phyloP scores from a whole-genome alignment of 257 asterid species.

The Catharanthus roseus region DNA sequence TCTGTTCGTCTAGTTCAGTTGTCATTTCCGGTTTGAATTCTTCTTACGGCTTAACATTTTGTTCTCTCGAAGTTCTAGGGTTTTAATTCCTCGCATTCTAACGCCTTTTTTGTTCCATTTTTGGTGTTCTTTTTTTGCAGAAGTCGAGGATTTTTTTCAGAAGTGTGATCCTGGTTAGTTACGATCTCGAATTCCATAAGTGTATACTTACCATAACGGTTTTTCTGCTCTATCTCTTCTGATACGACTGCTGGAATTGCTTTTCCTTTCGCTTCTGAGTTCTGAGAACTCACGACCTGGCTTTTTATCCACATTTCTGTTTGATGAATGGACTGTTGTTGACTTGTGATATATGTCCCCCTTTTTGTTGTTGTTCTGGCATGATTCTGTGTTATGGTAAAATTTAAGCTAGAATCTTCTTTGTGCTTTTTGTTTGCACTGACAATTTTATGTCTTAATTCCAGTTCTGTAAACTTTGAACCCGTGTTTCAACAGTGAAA shows the following conservation, averaged over 20 bases:
- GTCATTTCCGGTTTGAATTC: background rate
- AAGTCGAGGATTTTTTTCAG: conserved; percentile 24
- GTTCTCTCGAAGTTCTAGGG: conserved; percentile 1
- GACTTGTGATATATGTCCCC: background rate
- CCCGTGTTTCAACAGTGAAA: background rate
- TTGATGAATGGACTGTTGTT: background rate
- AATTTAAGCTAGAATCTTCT: background rate
- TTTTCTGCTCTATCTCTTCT: background rate
- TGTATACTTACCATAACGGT: background rate
- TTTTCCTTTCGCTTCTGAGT: background rate
- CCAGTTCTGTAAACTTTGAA: background rate
- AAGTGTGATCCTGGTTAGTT: conserved; percentile 31
- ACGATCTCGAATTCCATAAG: background rate
- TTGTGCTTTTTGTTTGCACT: background rate
- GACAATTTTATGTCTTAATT: background rate
- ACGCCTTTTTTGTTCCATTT: background rate
- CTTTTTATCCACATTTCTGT: background rate
- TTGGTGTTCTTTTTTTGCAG: conserved; percentile 14
- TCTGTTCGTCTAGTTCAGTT: background rate
- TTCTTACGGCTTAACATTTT: background rate
- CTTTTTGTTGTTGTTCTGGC: background rate
- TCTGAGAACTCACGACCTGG: background rate
- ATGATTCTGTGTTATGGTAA: background rate
- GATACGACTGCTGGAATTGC: background rate
- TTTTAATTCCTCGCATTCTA: background rate